Evolutionary conservation across 176 grass and related monocot species (phyloP).

Genomic region (Raddia distichophylla): DNA sequence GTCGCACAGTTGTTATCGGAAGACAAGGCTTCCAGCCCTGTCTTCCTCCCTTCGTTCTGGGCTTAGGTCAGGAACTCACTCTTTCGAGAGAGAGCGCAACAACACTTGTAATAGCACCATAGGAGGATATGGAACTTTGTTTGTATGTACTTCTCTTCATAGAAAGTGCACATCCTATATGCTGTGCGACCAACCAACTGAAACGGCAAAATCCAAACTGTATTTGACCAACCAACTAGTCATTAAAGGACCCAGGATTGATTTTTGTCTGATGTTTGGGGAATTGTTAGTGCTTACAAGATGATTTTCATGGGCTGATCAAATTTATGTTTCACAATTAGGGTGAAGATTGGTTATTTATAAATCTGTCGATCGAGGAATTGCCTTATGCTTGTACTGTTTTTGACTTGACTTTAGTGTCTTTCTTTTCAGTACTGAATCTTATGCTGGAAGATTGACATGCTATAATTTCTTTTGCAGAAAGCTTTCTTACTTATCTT

Average conservation of each 20-base stretch:
- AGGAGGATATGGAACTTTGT: not conserved
- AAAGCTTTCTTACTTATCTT: slow-evolving; percentile 17
- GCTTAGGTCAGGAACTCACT: too few species aligned
- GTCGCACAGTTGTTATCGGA: too few species aligned
- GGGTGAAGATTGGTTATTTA: not conserved
- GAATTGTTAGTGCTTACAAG: not conserved
- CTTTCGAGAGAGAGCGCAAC: too few species aligned
- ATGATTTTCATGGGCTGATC: slow-evolving; percentile 25
- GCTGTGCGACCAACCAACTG: not conserved
- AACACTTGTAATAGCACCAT: not conserved
- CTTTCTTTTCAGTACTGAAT: not conserved
- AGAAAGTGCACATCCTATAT: not conserved
- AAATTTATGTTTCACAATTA: not conserved
- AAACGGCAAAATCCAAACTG: too few species aligned
- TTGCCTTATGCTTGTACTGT: slow-evolving; percentile 7
- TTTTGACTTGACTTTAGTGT: slow-evolving; percentile 30
- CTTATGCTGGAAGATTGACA: not conserved
- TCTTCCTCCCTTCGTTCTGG: too few species aligned
- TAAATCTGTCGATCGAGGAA: not conserved
- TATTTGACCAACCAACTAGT: not conserved
- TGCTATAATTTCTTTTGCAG: not conserved
- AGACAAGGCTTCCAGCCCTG: too few species aligned
- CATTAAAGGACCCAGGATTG: not conserved
- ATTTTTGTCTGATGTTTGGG: slow-evolving; percentile 3
- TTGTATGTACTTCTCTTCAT: not conserved